A percentile compares a stretch with the other conserved stretches of the same genome.
Conservation (phyloP, 2,329 filamentous ascomycete genomes). For the Byssothecium circinans region DNA sequence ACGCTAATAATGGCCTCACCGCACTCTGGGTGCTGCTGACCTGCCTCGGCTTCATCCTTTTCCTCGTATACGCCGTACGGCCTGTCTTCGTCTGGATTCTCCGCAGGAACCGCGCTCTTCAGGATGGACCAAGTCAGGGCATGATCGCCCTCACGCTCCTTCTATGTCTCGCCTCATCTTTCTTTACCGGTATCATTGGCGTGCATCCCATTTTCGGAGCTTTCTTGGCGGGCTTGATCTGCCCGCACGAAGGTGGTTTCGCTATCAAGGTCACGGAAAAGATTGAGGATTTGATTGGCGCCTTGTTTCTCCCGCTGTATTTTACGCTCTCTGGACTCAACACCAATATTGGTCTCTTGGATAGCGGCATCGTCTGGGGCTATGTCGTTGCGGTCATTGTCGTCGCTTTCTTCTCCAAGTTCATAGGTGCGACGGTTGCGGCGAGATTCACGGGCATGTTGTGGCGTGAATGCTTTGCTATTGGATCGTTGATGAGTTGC, state of each 20-base stretch:
- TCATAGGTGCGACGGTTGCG: conserved; percentile 78
- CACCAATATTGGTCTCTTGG: conserved; percentile 81
- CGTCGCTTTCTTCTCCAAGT: conserved; percentile 83
- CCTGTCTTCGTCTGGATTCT: conserved; percentile 76
- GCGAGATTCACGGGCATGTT: conserved; percentile 75
- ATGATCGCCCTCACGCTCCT: conserved; percentile 82
- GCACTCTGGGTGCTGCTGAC: conserved; percentile 83
- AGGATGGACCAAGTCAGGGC: conserved; percentile 84
- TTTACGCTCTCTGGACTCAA: conserved; percentile 89
- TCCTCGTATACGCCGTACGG: conserved; percentile 72
- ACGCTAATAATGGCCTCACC: conserved; percentile 78
- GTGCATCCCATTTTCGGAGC: conserved; percentile 94
- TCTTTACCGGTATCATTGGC: conserved; percentile 88
- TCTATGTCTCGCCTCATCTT: conserved; percentile 75
- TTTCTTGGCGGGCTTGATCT: conserved; percentile 86
- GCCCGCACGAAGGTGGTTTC: conserved; percentile 86
- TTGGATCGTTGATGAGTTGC: conserved; percentile 92
- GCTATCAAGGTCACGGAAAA: conserved; percentile 91
- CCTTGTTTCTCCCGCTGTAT: conserved; percentile 85
- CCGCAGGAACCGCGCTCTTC: conserved; percentile 71
- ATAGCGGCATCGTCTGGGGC: conserved; percentile 81
- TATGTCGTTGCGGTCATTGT: conserved; percentile 83
- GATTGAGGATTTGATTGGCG: conserved; percentile 85
- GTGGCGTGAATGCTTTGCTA: conserved; percentile 87
- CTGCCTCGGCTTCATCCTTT: conserved; percentile 72